Base-by-base conservation (phyloP, 2,329 filamentous ascomycete species). In the Pseudocercospora pini-densiflorae region DNA sequence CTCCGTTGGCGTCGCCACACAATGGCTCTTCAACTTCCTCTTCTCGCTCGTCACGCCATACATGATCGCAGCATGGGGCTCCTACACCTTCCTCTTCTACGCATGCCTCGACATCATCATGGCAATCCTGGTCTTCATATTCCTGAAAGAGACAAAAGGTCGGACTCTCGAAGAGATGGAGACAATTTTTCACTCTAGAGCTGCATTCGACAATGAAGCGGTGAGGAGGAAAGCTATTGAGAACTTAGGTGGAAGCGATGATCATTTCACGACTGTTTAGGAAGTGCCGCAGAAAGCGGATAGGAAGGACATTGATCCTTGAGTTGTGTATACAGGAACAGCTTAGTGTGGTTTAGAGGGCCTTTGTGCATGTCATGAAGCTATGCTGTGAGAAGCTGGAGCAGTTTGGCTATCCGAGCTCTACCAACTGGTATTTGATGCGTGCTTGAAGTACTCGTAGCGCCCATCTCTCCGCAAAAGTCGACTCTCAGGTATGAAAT, bases 21-120 rank as follows among this genome's bases (percentile, higher is more conserved):
- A 86, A 70, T 86, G 83, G 84, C 65, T 82, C 1, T 84, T 81
- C 74, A 85, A 85, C 74, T 86, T 85, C 74, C 77, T 81, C 29
- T 83, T 85, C 68, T 73, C 80, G 0, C 79, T 84, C 29, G 77
- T 79, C 16, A 86, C 84, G 1, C 84, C 84, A 0, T 83, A 83
- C 70, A 85, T 84, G 79, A 82, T 86, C 62, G 70, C 86, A 62
- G 79, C 80, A 0, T 85, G 81, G 82, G 79, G 78, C 12, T 82
- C 81, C 0, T 85, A 84, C 68, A 68, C 69, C 4, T 76, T 76
- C 65, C 70, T 84, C 3, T 76, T 85, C 66, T 85, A 83, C 78
- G 82, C 80, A 19, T 67, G 80, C 9, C 80, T 83, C 19, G 81
- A 84, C 66, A 65, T 81, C 12, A 72, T 81, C 40, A 84, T 83